Evolutionary conservation across 352 stramenopile species (phyloP).

Genomic region (Pythium phragmitis): DNA sequence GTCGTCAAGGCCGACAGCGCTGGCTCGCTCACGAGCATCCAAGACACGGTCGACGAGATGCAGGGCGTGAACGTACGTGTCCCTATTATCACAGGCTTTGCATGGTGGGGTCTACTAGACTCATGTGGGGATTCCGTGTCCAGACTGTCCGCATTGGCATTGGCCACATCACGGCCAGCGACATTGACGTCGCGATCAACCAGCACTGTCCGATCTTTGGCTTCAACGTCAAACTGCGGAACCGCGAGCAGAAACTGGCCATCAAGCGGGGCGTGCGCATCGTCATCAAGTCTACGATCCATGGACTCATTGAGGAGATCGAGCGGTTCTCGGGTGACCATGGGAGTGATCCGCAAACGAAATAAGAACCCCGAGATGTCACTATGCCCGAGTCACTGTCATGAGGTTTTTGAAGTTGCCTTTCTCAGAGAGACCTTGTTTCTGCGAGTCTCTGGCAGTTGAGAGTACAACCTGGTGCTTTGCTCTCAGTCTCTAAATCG

Average conservation of each 20-base stretch:
- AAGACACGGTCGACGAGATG: slow-evolving; percentile 76
- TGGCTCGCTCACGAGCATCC: slow-evolving; percentile 79
- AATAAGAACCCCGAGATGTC: not conserved
- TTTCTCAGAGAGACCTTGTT: not conserved
- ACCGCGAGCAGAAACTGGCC: slow-evolving; percentile 60
- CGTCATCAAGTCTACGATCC: slow-evolving; percentile 67
- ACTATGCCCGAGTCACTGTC: too few species aligned
- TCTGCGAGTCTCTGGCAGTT: not conserved
- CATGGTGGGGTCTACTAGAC: not conserved
- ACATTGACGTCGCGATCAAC: slow-evolving; percentile 83
- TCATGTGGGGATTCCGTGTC: not conserved
- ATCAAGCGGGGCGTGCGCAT: slow-evolving; percentile 57
- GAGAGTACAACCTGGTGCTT: too few species aligned
- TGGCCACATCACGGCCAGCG: slow-evolving; percentile 69
- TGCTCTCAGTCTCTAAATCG: not conserved
- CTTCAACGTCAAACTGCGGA: slow-evolving; percentile 76
- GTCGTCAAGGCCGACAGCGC: slow-evolving; percentile 80
- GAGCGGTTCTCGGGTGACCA: slow-evolving; percentile 19
- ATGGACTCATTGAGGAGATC: slow-evolving; percentile 81
- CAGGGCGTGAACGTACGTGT: slow-evolving; percentile 47
- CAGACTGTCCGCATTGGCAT: slow-evolving; percentile 80
- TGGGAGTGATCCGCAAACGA: not conserved
- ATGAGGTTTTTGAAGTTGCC: not conserved
- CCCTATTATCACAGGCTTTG: not conserved
- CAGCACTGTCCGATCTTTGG: slow-evolving; percentile 81